phyloP scores from a whole-genome alignment of 345 rosid species.

The Salix udensis region DNA sequence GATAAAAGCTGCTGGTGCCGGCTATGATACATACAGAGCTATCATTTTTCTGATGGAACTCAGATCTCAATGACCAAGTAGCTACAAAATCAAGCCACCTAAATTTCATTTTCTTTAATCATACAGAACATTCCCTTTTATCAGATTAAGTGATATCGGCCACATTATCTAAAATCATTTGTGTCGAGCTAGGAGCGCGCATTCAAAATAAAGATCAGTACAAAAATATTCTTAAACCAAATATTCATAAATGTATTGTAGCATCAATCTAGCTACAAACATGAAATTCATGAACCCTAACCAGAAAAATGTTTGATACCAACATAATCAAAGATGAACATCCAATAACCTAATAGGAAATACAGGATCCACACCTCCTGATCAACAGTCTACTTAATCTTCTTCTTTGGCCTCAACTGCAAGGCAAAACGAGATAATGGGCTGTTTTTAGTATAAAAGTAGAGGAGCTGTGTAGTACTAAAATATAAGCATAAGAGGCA shows the following conservation, averaged over 20 bases:
- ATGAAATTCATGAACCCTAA: background rate
- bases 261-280: background rate
- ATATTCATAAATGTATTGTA: background rate
- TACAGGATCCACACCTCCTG: background rate
- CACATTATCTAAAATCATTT: background rate
- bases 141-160: too few relatives aligned
- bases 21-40: too few relatives aligned
- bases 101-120: too few relatives aligned
- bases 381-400: slow-evolving; percentile 20
- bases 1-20: too few relatives aligned
- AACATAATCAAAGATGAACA: background rate
- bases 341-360: background rate
- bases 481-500: background rate
- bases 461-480: background rate
- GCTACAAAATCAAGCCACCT: too few relatives aligned
- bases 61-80: too few relatives aligned
- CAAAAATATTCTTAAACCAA: background rate
- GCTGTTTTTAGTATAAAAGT: background rate
- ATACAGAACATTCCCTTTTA: too few relatives aligned
- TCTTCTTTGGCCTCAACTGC: slow-evolving; percentile 98
- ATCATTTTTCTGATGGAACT: too few relatives aligned
- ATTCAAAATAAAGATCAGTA: background rate
- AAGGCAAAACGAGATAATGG: background rate
- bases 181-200: background rate
- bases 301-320: background rate